Evolutionary conservation across 202 grass and related monocot species (phyloP).

Genomic region (Dendrocalamus latiflorus): DNA sequence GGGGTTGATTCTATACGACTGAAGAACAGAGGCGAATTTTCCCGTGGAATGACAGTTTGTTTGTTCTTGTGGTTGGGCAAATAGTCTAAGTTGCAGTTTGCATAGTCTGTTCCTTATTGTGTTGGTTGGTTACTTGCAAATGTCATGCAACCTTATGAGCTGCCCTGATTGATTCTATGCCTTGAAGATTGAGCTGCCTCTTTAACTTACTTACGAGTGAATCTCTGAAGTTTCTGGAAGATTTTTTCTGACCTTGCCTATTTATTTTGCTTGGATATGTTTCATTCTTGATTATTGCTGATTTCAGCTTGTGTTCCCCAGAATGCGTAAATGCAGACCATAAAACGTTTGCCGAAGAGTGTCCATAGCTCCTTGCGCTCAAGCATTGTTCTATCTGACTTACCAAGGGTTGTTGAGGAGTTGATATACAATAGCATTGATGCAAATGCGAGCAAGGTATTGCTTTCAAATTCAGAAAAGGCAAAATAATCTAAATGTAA

Average conservation of each 20-base stretch:
- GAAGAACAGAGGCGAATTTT: too few species aligned
- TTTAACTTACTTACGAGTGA: neutral
- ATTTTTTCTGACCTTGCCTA: neutral
- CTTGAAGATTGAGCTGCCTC: neutral
- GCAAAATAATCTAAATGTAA: neutral
- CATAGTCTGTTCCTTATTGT: neutral
- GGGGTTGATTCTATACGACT: neutral
- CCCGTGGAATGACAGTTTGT: neutral
- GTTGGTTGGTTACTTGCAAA: neutral
- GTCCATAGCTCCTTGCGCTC: constrained; percentile 65
- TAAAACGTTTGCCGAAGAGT: constrained; percentile 53
- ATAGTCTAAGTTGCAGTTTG: neutral
- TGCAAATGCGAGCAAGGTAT: constrained; percentile 60
- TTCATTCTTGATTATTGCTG: neutral
- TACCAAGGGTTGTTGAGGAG: constrained; percentile 82
- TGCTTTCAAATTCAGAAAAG: neutral
- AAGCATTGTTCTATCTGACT: constrained; percentile 62
- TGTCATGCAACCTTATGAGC: neutral
- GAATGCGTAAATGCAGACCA: constrained; percentile 54
- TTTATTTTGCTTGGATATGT: neutral
- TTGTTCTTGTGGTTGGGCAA: neutral
- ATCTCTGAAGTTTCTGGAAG: neutral
- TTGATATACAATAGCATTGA: constrained; percentile 86
- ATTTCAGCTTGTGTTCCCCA: neutral
- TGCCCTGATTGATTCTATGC: too few species aligned